Evolutionary conservation across 106 monocot species (phyloP).

Genomic region (Dendrobium chrysotoxum): DNA sequence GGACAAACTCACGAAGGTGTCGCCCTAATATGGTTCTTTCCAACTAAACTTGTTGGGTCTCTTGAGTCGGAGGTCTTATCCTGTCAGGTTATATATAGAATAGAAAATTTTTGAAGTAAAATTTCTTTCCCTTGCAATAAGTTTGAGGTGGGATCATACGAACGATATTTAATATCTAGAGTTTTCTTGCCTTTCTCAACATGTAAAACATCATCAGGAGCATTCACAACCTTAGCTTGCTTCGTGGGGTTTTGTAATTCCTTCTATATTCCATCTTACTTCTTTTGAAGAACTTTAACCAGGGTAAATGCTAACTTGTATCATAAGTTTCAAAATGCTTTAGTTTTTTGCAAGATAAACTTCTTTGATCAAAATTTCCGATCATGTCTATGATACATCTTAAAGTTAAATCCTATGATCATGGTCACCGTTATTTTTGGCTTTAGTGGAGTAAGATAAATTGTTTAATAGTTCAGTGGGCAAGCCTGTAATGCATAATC

Average conservation of each 20-base stretch:
- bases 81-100: no score
- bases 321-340: no score
- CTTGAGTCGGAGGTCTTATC: no score
- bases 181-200: not conserved
- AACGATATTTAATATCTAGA: not conserved
- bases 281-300: not conserved
- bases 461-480: not conserved
- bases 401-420: not conserved
- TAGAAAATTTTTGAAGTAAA: not conserved
- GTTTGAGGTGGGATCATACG: not conserved
- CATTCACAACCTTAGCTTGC: not conserved
- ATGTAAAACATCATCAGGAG: not conserved
- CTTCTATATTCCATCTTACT: not conserved
- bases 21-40: no score
- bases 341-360: no score
- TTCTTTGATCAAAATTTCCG: no score
- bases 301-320: no score
- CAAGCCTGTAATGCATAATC: not conserved
- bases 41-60: no score
- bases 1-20: no score
- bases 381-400: not conserved
- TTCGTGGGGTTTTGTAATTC: not conserved
- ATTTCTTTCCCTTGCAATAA: not conserved
- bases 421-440: not conserved
- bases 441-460: not conserved